Base-by-base conservation (phyloP, 345 rosid genomes). In the Brassica juncea region DNA sequence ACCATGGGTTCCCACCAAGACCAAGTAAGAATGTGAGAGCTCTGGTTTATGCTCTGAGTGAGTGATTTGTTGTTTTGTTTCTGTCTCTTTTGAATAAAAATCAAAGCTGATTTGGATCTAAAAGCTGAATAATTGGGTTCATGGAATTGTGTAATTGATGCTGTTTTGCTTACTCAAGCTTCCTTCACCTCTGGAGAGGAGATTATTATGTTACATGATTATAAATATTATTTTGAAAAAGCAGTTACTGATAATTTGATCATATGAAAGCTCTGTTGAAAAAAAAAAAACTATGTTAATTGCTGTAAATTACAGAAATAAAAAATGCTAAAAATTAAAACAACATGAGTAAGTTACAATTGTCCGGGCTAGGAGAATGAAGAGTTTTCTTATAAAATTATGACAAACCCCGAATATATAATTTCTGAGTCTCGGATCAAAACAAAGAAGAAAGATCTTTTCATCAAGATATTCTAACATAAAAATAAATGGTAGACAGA, bases 1-100 rank as follows among this genome's bases (percentile, higher is more conserved):
- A 84, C 70, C 98, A 27, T 95, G 99, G 99, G 84, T 85, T 68
- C 98, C 98, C 25, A 23, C 90, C 54, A 91, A 91, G 85, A 31
- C 87, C 21, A 72, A 86, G 84, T 87, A 85, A 81, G 71, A 69
- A 39, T 70, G 58, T 74, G 68, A 34, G 15, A 25, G 23, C 21
- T 62, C 1, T 73, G 58, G 54, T 67, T 73, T 31, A 31, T 57
- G 49, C 61, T 57, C 68, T 16, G 77, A 23, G 77, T 0, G 72
- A 71, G 60, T 66, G 62, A 66, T 66, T 59, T 79, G 70, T 71
- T 37, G 70, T 70, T 77, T 47, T 73, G 70, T 73, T 32, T 66
- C 52, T 5, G 57, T 39, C 28, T 14, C 62, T 19, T 66, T 44
- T 66, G 28, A 79, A 73, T 73, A 73, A 79, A 73, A 73, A 23